Conservation (phyloP, 164 flowering plant genomes). For the Malania oleifera region DNA sequence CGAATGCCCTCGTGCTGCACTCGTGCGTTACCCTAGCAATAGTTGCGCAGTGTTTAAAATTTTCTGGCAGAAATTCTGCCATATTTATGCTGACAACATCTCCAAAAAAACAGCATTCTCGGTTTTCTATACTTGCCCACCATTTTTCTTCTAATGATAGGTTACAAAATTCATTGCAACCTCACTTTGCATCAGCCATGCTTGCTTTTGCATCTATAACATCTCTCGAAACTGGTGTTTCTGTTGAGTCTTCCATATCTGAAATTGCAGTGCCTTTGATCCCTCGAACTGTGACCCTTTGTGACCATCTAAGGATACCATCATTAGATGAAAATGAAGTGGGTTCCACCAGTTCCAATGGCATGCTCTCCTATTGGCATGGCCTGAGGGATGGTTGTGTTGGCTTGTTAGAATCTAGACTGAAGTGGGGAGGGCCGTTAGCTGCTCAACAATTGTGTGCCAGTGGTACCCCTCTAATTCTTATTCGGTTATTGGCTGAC, state of each 20-base stretch:
- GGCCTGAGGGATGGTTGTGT: slow-evolving; percentile 86
- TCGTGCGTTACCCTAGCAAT: slow-evolving; percentile 74
- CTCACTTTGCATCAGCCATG: slow-evolving; percentile 79
- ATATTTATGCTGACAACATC: slow-evolving; percentile 69
- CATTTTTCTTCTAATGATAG: slow-evolving; percentile 60
- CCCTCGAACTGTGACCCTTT: slow-evolving; percentile 73
- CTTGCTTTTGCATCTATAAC: slow-evolving; percentile 83
- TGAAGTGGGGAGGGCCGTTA: slow-evolving; percentile 85
- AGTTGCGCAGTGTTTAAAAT: slow-evolving; percentile 71
- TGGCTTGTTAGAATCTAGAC: slow-evolving; percentile 72
- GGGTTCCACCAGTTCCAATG: slow-evolving; percentile 16
- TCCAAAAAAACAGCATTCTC: slow-evolving; percentile 67
- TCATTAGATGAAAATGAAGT: slow-evolving; percentile 30
- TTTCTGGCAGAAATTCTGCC: slow-evolving; percentile 68
- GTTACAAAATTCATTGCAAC: slow-evolving; percentile 37
- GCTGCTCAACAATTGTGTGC: slow-evolving; percentile 86
- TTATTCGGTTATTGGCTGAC: slow-evolving; percentile 49
- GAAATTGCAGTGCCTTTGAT: slow-evolving; percentile 80
- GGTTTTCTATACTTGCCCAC: slow-evolving; percentile 68
- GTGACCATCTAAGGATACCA: slow-evolving; percentile 49
- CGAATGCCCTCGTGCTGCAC: slow-evolving; percentile 45
- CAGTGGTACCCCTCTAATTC: slow-evolving; percentile 71
- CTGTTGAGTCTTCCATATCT: slow-evolving; percentile 48
- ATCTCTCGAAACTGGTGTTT: slow-evolving; percentile 62
- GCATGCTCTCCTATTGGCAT: slow-evolving; percentile 71